Base-by-base conservation (phyloP, 805 yeast genomes). In the Suhomyces vadensis region DNA sequence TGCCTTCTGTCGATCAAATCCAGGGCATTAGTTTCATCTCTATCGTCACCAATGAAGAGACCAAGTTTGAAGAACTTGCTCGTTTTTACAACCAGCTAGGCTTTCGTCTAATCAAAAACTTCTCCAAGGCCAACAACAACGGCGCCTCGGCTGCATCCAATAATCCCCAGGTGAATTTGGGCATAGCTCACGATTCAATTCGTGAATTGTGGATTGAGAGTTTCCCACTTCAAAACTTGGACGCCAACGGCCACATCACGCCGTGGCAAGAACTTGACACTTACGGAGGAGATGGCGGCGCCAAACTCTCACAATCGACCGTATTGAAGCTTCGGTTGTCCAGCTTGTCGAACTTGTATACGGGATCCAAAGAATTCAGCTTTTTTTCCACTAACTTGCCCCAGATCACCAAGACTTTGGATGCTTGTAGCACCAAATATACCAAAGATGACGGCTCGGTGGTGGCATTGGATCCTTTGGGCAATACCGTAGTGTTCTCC, bases 151-250 rank as follows among this genome's bases (percentile, higher is more conserved):
- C 39, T 49, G 49, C 65, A 49, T 50, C 60, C 24, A 54, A 53
- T 46, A 57, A 59, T 40, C 53, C 68, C 39, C 55, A 56, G 31
- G 51, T 60, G 24, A 60, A 71, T 11, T 61, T 68, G 37, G 91
- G 91, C 4, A 69, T 85, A 37, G 77, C 88, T 6, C 72, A 69
- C 44, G 88, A 84, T 50, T 84, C 91, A 0, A 56, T 83, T 39
- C 77, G 73, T 50, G 95, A 86, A 63, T 63, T 79, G 22, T 86
- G 95, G 95, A 60, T 86, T 37, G 87, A 84, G 60, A 67, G 82
- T 17, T 84, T 81, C 60, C 88, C 87, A 16, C 66, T 76, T 31
- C 74, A 70, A 49, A 57, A 61, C 39, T 16, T 51, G 14, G 73
- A 69, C 44, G 46, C 41, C 7, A 53, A 57, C 22, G 76, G 75